Percentiles rank a stretch among this genome's conserved stretches.
Evolutionary conservation across 108 stramenopile genomes (phyloP).

Genomic region (Fistulifera solaris): DNA sequence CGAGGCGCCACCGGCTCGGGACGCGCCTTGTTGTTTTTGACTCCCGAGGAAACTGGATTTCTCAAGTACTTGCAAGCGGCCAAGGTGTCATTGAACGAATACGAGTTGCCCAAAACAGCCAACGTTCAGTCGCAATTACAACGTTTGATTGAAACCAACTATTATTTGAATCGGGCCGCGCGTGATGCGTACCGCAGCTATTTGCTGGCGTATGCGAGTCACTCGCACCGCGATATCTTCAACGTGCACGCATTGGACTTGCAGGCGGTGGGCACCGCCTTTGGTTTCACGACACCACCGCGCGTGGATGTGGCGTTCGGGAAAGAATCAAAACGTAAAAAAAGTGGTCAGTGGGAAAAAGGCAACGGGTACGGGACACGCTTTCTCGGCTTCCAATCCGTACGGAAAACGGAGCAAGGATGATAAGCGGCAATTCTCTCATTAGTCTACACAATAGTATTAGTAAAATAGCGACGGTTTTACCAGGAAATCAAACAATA

Average conservation of each 20-base stretch:
- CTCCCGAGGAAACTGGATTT: slow-evolving; percentile 97
- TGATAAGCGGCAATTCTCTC: slow-evolving; percentile 89
- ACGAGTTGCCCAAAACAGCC: slow-evolving; percentile 96
- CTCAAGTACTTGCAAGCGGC: slow-evolving; percentile 92
- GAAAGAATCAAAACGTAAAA: slow-evolving; percentile 29
- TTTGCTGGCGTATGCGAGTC: slow-evolving; percentile 94
- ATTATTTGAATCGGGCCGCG: slow-evolving; percentile 94
- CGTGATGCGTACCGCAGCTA: slow-evolving; percentile 96
- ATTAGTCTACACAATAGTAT: slow-evolving; percentile 36
- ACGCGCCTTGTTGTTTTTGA: slow-evolving; percentile 93
- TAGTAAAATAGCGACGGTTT: no score
- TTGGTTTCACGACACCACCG: slow-evolving; percentile 96
- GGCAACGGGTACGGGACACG: slow-evolving; percentile 67
- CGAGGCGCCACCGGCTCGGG: slow-evolving; percentile 90
- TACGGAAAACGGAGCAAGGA: slow-evolving; percentile 81
- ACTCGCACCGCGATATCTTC: slow-evolving; percentile 96
- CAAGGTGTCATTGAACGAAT: slow-evolving; percentile 96
- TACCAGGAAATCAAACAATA: no score
- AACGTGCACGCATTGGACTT: slow-evolving; percentile 96
- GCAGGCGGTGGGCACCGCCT: slow-evolving; percentile 87
- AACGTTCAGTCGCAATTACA: slow-evolving; percentile 93
- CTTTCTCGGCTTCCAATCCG: slow-evolving; percentile 92
- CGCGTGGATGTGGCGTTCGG: slow-evolving; percentile 94
- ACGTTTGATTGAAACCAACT: slow-evolving; percentile 96
- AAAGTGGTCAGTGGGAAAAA: slow-evolving; percentile 20